Base-by-base conservation (phyloP, 345 rosid genomes). In the Raphanus sativus region DNA sequence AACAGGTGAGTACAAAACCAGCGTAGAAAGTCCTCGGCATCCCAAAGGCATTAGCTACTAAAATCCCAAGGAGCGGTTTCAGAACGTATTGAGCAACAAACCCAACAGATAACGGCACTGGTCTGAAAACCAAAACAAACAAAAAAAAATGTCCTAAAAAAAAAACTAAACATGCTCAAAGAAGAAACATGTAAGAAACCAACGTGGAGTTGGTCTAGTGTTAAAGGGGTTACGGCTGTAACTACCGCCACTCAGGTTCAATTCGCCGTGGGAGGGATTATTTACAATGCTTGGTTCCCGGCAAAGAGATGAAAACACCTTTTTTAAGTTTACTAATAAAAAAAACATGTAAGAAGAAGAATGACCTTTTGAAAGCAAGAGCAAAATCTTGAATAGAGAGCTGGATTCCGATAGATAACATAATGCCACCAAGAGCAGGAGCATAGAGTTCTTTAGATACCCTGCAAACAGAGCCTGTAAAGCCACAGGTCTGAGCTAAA, bases 381-480 rank as follows among this genome's bases (percentile, higher is more conserved):
- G 97, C 88, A 80, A 94, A 92, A 85, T 94, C 98, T 34, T 88
- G 70, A 65, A 94, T 4, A 0, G 98, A 94, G 67, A 94, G 95
- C 82, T 75, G 84, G 66, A 94, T 94, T 76, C 98, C 98, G 69
- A 94, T 94, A 3, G 98, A 94, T 73, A 94, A 77, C 97, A 94
- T 92, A 10, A 78, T 94, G 73, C 98, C 98, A 38, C 98, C 97
- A 74, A 94, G 95, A 67, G 98, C 97, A 65, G 98, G 98, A 48
- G 98, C 97, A 69, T 94, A 94, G 24, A 92, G 61, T 38, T 92
- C 98, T 84, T 90, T 94, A 8, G 97, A 94, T 67, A 90, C 97
- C 97, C 97, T 90, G 88, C 82, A 58, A n/a, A n/a, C n/a, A n/a
- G n/a, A n/a, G n/a, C n/a, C n/a, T n/a, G n/a, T n/a, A n/a, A n/a